Percentiles rank a stretch among this genome's conserved stretches.
Evolutionary conservation across 1,284 basidiomycete species (phyloP).

Genomic region (Ustilago trichophora): DNA sequence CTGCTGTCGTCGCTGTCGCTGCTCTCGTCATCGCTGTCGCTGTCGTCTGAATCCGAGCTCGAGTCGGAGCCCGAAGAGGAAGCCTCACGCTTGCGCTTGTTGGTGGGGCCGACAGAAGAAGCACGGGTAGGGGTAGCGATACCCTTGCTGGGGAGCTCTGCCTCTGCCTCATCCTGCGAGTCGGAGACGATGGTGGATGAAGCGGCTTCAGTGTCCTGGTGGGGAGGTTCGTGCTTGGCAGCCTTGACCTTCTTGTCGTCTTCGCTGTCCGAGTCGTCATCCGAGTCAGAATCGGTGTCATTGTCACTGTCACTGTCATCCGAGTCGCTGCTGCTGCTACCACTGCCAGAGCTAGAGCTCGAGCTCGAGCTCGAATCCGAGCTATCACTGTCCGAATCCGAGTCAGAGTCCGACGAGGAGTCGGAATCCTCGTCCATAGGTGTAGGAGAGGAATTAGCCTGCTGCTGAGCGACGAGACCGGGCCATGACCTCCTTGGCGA

Average conservation of each 20-base stretch:
- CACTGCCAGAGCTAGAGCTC: neutral
- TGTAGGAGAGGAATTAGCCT: neutral
- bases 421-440: constrained; percentile 30
- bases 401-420: neutral
- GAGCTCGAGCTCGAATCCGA: constrained; percentile 3
- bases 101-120: constrained; percentile 9
- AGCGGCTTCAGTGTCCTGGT: constrained; percentile 33
- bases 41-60: constrained; percentile 18
- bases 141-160: constrained; percentile 31
- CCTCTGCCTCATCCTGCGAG: constrained; percentile 46
- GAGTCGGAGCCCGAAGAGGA: constrained; percentile 17
- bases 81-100: constrained; percentile 33
- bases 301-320: constrained; percentile 19
- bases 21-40: constrained; percentile 16
- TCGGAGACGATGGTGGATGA: constrained; percentile 32
- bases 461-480: constrained; percentile 11
- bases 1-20: constrained; percentile 20
- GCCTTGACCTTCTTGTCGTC: constrained; percentile 32
- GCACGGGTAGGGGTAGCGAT: constrained; percentile 28
- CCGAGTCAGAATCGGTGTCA: constrained; percentile 2
- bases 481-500: constrained; percentile 40
- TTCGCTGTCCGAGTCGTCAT: constrained; percentile 18
- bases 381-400: constrained; percentile 8
- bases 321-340: constrained; percentile 9
- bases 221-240: constrained; percentile 19